Conservation (phyloP, 2,329 filamentous ascomycete genomes). For the Xylariales sp. region DNA sequence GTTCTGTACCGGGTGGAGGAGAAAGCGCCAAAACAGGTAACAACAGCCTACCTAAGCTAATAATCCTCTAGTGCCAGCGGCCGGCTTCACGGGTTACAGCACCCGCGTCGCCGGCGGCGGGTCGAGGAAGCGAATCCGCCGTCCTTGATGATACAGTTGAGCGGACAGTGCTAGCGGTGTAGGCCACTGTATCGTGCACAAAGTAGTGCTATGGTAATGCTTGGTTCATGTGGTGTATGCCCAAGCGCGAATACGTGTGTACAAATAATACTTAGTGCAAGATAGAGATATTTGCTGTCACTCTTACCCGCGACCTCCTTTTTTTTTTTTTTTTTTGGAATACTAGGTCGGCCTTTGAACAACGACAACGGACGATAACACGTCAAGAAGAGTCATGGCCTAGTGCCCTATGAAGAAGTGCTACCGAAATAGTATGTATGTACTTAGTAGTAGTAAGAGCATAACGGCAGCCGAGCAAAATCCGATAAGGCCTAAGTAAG, state of each 20-base stretch:
- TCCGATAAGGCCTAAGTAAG: slow-evolving; percentile 1
- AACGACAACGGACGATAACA: not conserved
- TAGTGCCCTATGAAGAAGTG: slow-evolving; percentile 18
- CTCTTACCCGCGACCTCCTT: not conserved
- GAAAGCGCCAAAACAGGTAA: slow-evolving; percentile 6
- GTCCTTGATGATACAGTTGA: not conserved
- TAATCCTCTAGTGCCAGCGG: slow-evolving; percentile 20
- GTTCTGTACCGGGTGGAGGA: not conserved
- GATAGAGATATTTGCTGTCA: slow-evolving; percentile 1
- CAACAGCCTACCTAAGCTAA: slow-evolving; percentile 17
- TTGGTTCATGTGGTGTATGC: not conserved
- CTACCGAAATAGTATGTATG: not conserved
- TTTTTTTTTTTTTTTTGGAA: not conserved
- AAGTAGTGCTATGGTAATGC: no score
- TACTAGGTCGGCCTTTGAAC: not conserved
- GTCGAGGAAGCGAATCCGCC: slow-evolving; percentile 8
- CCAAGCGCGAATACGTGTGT: not conserved
- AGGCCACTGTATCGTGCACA: no score
- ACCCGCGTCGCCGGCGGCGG: slow-evolving; percentile 34
- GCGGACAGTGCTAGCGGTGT: not conserved
- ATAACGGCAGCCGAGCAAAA: slow-evolving; percentile 3
- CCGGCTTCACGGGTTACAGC: slow-evolving; percentile 32
- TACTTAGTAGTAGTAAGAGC: no score
- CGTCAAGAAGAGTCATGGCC: slow-evolving; percentile 21
- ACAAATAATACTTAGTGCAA: no score